These are phyloP conservation scores for Candida sakaeoensis DNA, from an alignment of 805 yeast species.

Conservation along the genomic window DNA sequence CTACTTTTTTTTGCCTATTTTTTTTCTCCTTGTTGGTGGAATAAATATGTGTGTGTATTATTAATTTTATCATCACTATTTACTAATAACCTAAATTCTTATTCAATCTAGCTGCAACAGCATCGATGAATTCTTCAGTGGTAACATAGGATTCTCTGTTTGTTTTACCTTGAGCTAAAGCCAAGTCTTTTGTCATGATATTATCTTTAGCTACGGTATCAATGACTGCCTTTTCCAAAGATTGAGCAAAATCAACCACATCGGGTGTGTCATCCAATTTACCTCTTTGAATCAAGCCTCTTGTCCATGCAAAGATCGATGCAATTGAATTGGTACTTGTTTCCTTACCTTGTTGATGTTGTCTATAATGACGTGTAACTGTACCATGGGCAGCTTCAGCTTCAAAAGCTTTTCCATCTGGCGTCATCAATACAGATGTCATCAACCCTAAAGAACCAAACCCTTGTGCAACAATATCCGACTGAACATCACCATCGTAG, in stretches of 20 bases:
- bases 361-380: conserved; percentile 95
- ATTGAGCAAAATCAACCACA: conserved; percentile 74
- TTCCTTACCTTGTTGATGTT: conserved; percentile 94
- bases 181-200: conserved; percentile 95
- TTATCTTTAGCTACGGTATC: conserved; percentile 82
- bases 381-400: conserved; percentile 99
- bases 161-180: conserved; percentile 83
- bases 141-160: conserved; percentile 80
- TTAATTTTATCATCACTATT: background rate
- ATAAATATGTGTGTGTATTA: background rate
- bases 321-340: conserved; percentile 97
- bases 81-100: conserved; percentile 20
- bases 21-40: background rate
- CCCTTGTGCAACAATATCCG: conserved; percentile 97
- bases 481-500: conserved; percentile 97
- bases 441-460: conserved; percentile 94
- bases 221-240: conserved; percentile 76
- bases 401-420: conserved; percentile 94
- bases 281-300: conserved; percentile 92
- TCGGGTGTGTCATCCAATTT: conserved; percentile 82
- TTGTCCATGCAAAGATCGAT: conserved; percentile 94
- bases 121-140: conserved; percentile 86
- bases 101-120: conserved; percentile 66
- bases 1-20: no score
- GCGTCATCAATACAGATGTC: conserved; percentile 96